These are phyloP conservation scores for Ustilaginoidea virens DNA, from an alignment of 2,329 filamentous ascomycete genomes.

Conservation along the genomic window DNA sequence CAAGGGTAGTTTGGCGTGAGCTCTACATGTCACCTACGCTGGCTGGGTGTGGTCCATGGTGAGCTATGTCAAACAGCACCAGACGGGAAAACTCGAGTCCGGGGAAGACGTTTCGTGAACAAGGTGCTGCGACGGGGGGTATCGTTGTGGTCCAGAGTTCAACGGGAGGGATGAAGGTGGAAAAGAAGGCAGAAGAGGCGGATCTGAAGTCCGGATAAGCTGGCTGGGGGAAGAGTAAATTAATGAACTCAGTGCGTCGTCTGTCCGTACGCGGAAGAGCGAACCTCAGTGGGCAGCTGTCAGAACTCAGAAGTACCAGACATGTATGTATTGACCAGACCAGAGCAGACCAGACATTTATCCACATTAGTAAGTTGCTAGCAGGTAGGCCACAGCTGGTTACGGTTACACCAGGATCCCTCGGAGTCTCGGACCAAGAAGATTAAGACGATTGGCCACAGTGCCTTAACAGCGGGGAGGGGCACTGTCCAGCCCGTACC, in stretches of 20 bases:
- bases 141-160: not conserved
- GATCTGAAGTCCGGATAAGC: conserved; percentile 5
- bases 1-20: not conserved
- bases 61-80: conserved; percentile 5
- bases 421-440: conserved; percentile 1
- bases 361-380: too few species aligned
- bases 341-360: too few species aligned
- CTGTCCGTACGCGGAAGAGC: too few species aligned
- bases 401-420: too few species aligned
- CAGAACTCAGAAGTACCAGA: too few species aligned
- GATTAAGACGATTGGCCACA: too few species aligned
- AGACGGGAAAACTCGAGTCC: conserved; percentile 1
- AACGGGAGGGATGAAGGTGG: not conserved
- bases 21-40: conserved; percentile 5
- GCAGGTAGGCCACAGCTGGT: too few species aligned
- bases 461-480: too few species aligned
- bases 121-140: not conserved
- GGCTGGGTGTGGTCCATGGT: conserved; percentile 7
- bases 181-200: not conserved
- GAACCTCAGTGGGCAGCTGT: too few species aligned
- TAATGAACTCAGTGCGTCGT: conserved; percentile 1
- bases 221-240: conserved; percentile 1
- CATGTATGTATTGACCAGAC: too few species aligned
- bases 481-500: too few species aligned
- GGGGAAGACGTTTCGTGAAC: not conserved